Percentiles rank a stretch among this genome's conserved stretches.
These are phyloP conservation scores for Licmophora abbreviata DNA, from an alignment of 108 stramenopile species.

Conservation along the genomic window DNA sequence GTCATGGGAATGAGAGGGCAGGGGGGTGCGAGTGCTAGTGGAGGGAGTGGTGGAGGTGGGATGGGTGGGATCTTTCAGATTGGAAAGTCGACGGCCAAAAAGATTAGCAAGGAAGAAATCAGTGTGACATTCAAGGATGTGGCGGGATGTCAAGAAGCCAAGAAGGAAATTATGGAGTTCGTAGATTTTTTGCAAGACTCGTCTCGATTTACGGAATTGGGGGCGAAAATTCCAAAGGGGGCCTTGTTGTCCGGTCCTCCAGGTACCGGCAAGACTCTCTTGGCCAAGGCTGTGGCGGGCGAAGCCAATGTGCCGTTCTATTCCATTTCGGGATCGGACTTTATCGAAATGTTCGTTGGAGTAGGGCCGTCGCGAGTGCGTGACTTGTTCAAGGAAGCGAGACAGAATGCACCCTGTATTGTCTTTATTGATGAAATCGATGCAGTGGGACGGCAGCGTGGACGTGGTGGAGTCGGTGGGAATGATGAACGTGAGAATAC, in stretches of 20 bases:
- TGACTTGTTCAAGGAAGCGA: conserved; percentile 91
- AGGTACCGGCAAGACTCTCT: conserved; percentile 92
- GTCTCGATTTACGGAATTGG: conserved; percentile 83
- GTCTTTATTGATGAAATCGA: conserved; percentile 99
- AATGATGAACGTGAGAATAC: conserved; percentile 90
- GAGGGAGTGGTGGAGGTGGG: conserved; percentile 59
- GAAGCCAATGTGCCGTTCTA: conserved; percentile 97
- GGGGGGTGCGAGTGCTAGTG: conserved; percentile 39
- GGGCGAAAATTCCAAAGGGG: conserved; percentile 97
- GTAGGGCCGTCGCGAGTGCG: conserved; percentile 96
- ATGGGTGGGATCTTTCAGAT: conserved; percentile 73
- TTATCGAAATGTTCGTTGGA: conserved; percentile 99
- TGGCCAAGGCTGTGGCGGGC: conserved; percentile 99
- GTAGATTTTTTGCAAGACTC: conserved; percentile 94
- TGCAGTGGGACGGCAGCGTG: conserved; percentile 88
- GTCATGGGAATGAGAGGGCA: conserved; percentile 62
- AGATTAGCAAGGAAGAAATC: conserved; percentile 81
- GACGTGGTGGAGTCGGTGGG: conserved; percentile 74
- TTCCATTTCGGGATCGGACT: conserved; percentile 92
- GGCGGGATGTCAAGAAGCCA: conserved; percentile 98
- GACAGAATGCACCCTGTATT: conserved; percentile 90
- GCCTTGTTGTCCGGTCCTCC: conserved; percentile 93
- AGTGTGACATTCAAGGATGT: conserved; percentile 90
- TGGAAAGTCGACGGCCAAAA: conserved; percentile 84
- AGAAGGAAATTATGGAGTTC: conserved; percentile 98